Evolutionary conservation across 73 alveolate genomes (phyloP), one percentile per base, ranked within the genome.

Genomic region (Paraurostyla sp.): DNA sequence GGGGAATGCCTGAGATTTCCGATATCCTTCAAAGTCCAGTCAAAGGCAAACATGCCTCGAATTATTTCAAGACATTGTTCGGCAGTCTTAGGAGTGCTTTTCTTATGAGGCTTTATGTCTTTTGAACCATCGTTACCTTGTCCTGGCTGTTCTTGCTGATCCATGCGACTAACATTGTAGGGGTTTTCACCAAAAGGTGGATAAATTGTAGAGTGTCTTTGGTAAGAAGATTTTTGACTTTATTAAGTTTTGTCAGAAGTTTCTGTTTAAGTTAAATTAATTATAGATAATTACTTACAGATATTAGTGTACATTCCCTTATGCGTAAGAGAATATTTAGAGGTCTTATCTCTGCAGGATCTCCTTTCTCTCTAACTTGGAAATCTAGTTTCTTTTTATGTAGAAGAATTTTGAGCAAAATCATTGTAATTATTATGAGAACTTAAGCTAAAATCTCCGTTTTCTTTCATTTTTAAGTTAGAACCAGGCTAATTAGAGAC

Each of bases 1-100:
- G 90, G 92, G 30, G 54, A 1, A 52, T 83, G 83, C 46, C 83
- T 62, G 58, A 62, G 69, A 38, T 57, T 83, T 58, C 42, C 63
- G 50, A 90, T 76, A 32, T 90, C 92, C 42, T 71, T 81, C 63
- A 62, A 54, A 56, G 89, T 49, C 95, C 95, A 90, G 42, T 90
- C 95, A 45, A 90, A 80, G 58, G 89, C 78, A 29, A 90, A 40
- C 68, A 83, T 42, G 80, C 56, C 38, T 54, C 32, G 45, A 2
- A 82, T 69, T 0, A 54, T 16, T 16, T 82, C 69, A 7, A 32
- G 78, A 45, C 71, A 83, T 78, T 52, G 46, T 71, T 36, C 63
- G 58, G 90, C 54, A 56, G 80, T 32, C 48, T 62, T 48, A 29
- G 38, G 71, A 33, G 86, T 56, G 4, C 54, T 23, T 48, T 73